Conservation (phyloP, 139 green algal species). For the Haematococcus lacustris region DNA sequence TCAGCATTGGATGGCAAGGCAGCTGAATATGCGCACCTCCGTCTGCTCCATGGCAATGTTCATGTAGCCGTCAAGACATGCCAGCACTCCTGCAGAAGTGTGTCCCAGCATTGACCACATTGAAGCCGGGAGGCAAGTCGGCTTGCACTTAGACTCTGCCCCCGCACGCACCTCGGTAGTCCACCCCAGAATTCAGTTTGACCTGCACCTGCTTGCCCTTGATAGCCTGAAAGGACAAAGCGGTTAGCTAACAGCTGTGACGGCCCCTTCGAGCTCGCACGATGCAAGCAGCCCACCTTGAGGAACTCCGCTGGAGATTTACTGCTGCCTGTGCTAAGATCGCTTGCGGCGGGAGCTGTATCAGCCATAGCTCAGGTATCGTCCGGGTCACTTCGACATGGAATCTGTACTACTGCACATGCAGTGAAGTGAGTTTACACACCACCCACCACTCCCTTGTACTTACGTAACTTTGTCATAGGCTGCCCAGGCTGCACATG, state of each 20-base stretch:
- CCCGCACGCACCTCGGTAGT: slow-evolving; percentile 93
- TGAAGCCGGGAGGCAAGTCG: too few relatives aligned
- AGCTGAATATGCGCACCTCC: slow-evolving; percentile 73
- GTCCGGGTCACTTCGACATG: too few relatives aligned
- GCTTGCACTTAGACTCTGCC: background rate
- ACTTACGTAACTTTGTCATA: too few relatives aligned
- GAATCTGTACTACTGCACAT: too few relatives aligned
- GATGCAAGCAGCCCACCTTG: slow-evolving; percentile 17
- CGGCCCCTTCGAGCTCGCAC: background rate
- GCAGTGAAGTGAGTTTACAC: too few relatives aligned
- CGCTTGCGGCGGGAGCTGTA: too few relatives aligned
- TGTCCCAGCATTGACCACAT: background rate
- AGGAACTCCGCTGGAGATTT: slow-evolving; percentile 76
- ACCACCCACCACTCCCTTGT: too few relatives aligned
- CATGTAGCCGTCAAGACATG: slow-evolving; percentile 99
- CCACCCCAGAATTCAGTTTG: slow-evolving; percentile 95
- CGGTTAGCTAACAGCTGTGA: too few relatives aligned
- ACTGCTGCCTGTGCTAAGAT: too few relatives aligned
- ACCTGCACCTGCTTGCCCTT: slow-evolving; percentile 92
- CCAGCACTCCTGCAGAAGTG: slow-evolving; percentile 87
- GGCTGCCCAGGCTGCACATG: too few relatives aligned
- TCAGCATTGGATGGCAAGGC: too few relatives aligned
- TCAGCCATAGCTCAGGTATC: too few relatives aligned
- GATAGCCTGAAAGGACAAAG: slow-evolving; percentile 68
- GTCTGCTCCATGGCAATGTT: slow-evolving; percentile 99